These are phyloP conservation scores for Heterobasidion parviporum DNA, from an alignment of 1,284 basidiomycete genomes.

Conservation along the genomic window DNA sequence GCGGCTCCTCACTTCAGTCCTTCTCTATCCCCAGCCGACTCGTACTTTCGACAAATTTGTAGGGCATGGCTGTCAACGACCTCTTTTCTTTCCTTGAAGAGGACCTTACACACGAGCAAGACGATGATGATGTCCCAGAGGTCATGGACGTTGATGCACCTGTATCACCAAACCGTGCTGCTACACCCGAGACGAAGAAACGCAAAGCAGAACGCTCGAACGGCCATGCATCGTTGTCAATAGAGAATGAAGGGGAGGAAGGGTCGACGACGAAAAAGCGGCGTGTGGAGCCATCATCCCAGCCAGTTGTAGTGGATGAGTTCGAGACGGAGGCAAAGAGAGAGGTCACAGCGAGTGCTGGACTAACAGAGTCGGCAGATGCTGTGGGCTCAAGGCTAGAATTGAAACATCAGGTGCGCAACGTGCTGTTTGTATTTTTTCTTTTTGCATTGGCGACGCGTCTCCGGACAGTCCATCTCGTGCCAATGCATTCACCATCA, in stretches of 20 bases:
- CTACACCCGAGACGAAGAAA: conserved; percentile 16
- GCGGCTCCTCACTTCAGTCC: not conserved
- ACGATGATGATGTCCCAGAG: conserved; percentile 13
- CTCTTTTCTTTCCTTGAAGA: conserved; percentile 37
- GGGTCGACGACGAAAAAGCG: not conserved
- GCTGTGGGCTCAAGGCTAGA: conserved; percentile 61
- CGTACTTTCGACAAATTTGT: not conserved
- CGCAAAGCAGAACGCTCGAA: conserved; percentile 15
- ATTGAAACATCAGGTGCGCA: conserved; percentile 66
- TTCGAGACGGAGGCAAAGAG: conserved; percentile 86
- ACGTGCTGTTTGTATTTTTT: not conserved
- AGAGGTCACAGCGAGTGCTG: conserved; percentile 80
- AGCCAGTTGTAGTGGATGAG: conserved; percentile 79
- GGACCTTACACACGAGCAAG: conserved; percentile 5
- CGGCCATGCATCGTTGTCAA: not conserved
- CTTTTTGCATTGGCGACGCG: not conserved
- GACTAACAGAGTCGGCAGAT: conserved; percentile 64
- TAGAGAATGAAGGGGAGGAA: not conserved
- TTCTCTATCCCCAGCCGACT: not conserved
- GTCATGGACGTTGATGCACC: conserved; percentile 15
- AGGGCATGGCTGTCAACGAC: conserved; percentile 23
- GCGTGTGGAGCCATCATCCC: conserved; percentile 31
- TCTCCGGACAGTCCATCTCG: no score
- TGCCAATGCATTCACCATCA: no score
- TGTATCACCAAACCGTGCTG: not conserved